Percentiles rank a stretch among this genome's conserved stretches.
phyloP scores from a whole-genome alignment of 768 basidiomycete species.

The Leccinum subtestaceum region DNA sequence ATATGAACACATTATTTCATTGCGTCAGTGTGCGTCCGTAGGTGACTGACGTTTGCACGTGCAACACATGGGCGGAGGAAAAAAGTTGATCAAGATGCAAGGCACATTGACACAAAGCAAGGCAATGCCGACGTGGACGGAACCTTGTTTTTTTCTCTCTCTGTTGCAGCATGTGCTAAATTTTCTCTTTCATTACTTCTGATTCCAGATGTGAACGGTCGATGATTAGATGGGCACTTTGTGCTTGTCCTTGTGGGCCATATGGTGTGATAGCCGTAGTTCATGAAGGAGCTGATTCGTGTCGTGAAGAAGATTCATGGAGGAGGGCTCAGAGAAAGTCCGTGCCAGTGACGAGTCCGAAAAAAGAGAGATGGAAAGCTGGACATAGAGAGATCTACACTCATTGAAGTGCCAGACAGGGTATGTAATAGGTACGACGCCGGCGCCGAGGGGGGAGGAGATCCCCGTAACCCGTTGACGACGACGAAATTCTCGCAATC shows the following conservation, averaged over 20 bases:
- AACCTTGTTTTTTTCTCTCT: conserved; percentile 26
- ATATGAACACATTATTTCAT: not conserved
- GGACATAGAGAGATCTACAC: not conserved
- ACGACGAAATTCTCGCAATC: not conserved
- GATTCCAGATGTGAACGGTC: not conserved
- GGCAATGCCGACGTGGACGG: conserved; percentile 22
- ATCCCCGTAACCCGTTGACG: not conserved
- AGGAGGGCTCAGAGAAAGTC: not conserved
- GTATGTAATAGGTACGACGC: not conserved
- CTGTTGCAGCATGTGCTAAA: not conserved
- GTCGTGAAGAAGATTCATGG: not conserved
- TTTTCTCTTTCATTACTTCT: not conserved
- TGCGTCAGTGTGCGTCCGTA: not conserved
- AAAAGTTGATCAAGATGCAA: not conserved
- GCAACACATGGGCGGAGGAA: not conserved
- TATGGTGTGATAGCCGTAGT: not conserved
- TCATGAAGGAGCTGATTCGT: not conserved
- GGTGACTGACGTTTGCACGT: not conserved
- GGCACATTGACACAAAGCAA: not conserved
- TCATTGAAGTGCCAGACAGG: not conserved
- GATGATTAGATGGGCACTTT: not conserved
- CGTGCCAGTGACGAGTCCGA: too few relatives aligned
- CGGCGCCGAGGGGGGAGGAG: not conserved
- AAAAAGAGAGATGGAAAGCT: not conserved
- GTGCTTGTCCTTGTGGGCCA: not conserved